Evolutionary conservation across 768 basidiomycete genomes (phyloP), one percentile per base, ranked within the genome.

Genomic region (Roridomyces roridus): DNA sequence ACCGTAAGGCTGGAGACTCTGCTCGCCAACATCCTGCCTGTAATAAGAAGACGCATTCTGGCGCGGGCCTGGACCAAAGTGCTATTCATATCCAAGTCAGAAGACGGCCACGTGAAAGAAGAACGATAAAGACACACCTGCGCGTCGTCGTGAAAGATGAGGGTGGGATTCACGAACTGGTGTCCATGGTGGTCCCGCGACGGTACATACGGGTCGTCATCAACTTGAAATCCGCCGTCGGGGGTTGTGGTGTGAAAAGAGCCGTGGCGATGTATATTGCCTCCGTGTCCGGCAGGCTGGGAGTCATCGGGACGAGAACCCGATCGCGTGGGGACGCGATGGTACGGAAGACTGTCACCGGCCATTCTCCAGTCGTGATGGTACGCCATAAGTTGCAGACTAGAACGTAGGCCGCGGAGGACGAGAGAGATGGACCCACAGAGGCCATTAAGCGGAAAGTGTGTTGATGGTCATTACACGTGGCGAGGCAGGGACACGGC

Each of bases 361-460:
- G 35, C 15, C 6, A 6, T 46, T 9, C 24, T 39, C 31, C 31
- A 42, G 41, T 42, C n/a, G n/a, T n/a, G n/a, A n/a, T n/a, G 45
- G 37, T 51, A 39, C 42, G 44, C 10, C 55, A 57, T 58, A 23
- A 31, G 25, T 43, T 44, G 23, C 49, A n/a, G n/a, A 24, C 18
- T 47, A 26, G 43, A 40, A 34, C 57, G 44, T 11, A 36, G 24
- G 44, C 35, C 29, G 57, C 10, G 36, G 31, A 48, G 46, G 54
- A 52, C 50, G 36, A 43, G 51, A 36, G 40, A 46, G 36, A 58
- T 29, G 57, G 56, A 51, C 45, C 49, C 56, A 42, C 49, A 20
- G 2, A 23, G 25, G 5, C n/a, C n/a, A 31, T 37, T 37, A 53
- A 36, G 51, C 52, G 52, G 46, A n/a, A n/a, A n/a, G n/a, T 14